Evolutionary conservation across 106 monocot species (phyloP).

Genomic region (Allium sativum): DNA sequence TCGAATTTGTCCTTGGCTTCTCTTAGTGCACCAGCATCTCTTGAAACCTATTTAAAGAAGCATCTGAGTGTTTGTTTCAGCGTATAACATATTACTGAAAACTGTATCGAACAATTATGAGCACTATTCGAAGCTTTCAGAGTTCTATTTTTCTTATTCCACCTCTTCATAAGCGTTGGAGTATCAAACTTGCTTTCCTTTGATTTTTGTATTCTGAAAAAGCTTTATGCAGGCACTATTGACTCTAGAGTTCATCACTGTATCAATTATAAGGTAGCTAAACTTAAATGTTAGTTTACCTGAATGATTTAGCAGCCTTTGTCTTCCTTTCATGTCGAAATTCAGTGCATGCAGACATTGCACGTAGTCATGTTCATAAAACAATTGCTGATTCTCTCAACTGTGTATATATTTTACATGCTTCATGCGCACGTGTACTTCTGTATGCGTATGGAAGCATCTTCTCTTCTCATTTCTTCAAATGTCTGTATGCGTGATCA

Average conservation of each 20-base stretch:
- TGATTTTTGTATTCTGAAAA: slow-evolving; percentile 37
- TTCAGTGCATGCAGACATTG: slow-evolving; percentile 81
- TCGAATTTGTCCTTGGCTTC: slow-evolving; percentile 96
- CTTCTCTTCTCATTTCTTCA: slow-evolving; percentile 63
- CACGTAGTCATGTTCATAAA: slow-evolving; percentile 75
- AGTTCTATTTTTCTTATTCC: slow-evolving; percentile 84
- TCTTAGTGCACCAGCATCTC: slow-evolving; percentile 88
- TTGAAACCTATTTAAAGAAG: slow-evolving; percentile 60
- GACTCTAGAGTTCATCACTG: slow-evolving; percentile 34
- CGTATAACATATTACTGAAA: background rate
- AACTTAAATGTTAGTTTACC: slow-evolving; percentile 14
- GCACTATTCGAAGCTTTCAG: slow-evolving; percentile 75
- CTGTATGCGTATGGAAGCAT: slow-evolving; percentile 83
- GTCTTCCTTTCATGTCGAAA: slow-evolving; percentile 54
- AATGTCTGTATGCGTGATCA: too few relatives aligned
- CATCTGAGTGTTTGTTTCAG: background rate
- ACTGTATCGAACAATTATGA: background rate
- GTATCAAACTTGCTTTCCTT: slow-evolving; percentile 57
- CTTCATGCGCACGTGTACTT: slow-evolving; percentile 53
- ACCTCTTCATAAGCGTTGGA: slow-evolving; percentile 94
- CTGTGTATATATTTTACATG: slow-evolving; percentile 32
- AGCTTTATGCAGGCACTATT: slow-evolving; percentile 68
- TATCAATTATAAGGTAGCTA: background rate
- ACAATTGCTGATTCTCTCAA: slow-evolving; percentile 37
- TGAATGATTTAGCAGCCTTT: slow-evolving; percentile 80